Evolutionary conservation across 768 basidiomycete genomes (phyloP), one percentile per base, ranked within the genome.

Genomic region (Sutorius australiensis): DNA sequence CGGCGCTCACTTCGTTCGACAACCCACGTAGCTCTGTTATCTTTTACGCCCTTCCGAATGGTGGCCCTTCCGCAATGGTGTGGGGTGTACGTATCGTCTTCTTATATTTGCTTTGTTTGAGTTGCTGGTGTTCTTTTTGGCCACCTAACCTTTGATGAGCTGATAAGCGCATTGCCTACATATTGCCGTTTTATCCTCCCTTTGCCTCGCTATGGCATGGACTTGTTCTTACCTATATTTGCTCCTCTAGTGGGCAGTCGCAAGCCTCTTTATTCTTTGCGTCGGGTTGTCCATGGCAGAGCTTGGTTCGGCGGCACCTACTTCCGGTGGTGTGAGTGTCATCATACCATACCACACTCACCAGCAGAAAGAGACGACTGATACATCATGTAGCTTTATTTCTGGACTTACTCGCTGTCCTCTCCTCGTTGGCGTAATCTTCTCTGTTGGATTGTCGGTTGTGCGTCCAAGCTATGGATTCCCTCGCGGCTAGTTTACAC

Each of bases 391-490:
- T 39, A 83, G 77, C 72, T 84, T 14, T 85, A 87, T 61, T 87
- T 81, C 59, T 87, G 86, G 84, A 83, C 86, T 0, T 78, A 84
- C 55, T 76, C 75, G 0, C 65, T 82, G 4, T 79, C 81, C 0
- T 78, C 81, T 6, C 80, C 80, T 8, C 66, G 77, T 32, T 86
- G 77, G 67, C 72, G 80, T 17, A 81, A 80, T 52, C 66, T 87
- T 8, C 76, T 86, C 16, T 77, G 80, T 9, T 87, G 85, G 85
- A 74, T 86, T 33, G 84, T 87, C 3, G 86, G 85, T 33, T 86
- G 83, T 86, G 58, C 10, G 80, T 70, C 19, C 1, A 38, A n/a
- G 1, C 12, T 30, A 0, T 0, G 3, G 12, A n/a, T 17, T 0
- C 31, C 7, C 5, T 47, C 28, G 32, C 51, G 45, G 19, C 14